Percentiles rank a stretch among this genome's conserved stretches.
Conservation (phyloP, 768 basidiomycete species). For the Baorangia bicolor region DNA sequence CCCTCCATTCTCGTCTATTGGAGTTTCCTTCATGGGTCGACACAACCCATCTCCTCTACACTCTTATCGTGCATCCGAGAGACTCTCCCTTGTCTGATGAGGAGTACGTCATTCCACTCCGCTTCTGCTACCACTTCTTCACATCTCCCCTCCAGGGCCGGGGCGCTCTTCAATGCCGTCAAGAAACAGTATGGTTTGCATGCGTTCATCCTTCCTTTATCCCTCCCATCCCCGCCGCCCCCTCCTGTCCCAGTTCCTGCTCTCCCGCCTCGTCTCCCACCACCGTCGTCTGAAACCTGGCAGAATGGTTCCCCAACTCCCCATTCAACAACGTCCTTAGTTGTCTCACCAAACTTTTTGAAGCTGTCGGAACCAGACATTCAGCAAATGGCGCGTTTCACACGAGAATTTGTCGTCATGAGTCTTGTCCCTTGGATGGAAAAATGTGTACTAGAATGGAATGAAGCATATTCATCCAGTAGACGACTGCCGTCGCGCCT, state of each 20-base stretch:
- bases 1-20: constrained; percentile 62
- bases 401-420: constrained; percentile 86
- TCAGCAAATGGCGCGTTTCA: constrained; percentile 69
- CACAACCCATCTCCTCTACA: constrained; percentile 64
- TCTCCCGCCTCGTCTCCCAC: constrained; percentile 65
- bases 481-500: constrained; percentile 78
- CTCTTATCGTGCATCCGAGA: constrained; percentile 73
- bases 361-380: constrained; percentile 71
- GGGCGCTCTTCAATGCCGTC: constrained; percentile 78
- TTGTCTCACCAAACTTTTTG: constrained; percentile 35
- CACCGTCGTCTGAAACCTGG: constrained; percentile 33
- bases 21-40: constrained; percentile 86
- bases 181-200: constrained; percentile 86
- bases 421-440: constrained; percentile 97
- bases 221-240: constrained; percentile 61
- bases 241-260: constrained; percentile 66
- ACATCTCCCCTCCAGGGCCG: constrained; percentile 49
- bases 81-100: constrained; percentile 70
- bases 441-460: constrained; percentile 90
- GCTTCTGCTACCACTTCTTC: constrained; percentile 5
- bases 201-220: constrained; percentile 65
- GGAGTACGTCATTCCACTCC: constrained; percentile 54
- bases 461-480: constrained; percentile 80
- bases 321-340: neutral
- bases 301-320: constrained; percentile 14